phyloP scores from a whole-genome alignment of 2,329 filamentous ascomycete species.

The Botryosphaeria dothidea region DNA sequence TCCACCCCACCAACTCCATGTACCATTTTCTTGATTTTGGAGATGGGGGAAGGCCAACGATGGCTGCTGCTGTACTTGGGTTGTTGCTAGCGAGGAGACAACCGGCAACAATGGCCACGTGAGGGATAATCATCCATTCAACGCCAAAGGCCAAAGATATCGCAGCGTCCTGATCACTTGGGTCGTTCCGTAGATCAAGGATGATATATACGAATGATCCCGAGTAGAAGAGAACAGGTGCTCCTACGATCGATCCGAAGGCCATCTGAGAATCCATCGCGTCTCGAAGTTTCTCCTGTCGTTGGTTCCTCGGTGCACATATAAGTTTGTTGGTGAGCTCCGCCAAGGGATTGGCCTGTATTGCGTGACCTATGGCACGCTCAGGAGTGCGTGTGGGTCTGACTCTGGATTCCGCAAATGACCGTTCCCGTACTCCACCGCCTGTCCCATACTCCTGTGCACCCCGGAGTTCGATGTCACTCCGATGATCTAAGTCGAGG shows the following conservation, averaged over 20 bases:
- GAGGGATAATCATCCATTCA: conserved; percentile 33
- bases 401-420: no score
- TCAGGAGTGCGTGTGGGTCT: not conserved
- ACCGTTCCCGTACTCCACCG: no score
- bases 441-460: no score
- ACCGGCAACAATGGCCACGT: conserved; percentile 33
- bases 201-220: conserved; percentile 19
- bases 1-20: not conserved
- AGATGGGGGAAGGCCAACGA: not conserved
- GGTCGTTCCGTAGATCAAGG: conserved; percentile 10
- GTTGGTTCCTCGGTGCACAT: conserved; percentile 26
- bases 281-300: conserved; percentile 21
- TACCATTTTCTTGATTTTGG: not conserved
- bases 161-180: conserved; percentile 29
- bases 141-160: conserved; percentile 32
- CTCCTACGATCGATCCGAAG: conserved; percentile 17
- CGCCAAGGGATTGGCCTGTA: not conserved
- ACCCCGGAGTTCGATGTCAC: no score
- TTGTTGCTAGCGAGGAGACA: conserved; percentile 34
- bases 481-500: not conserved
- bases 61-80: conserved; percentile 22
- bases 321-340: conserved; percentile 24
- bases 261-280: conserved; percentile 8
- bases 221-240: conserved; percentile 20
- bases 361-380: not conserved